A percentile compares a stretch with the other conserved stretches of the same genome.
Conservation (phyloP, 78 protist genomes). For the Diacronema lutheri region DNA sequence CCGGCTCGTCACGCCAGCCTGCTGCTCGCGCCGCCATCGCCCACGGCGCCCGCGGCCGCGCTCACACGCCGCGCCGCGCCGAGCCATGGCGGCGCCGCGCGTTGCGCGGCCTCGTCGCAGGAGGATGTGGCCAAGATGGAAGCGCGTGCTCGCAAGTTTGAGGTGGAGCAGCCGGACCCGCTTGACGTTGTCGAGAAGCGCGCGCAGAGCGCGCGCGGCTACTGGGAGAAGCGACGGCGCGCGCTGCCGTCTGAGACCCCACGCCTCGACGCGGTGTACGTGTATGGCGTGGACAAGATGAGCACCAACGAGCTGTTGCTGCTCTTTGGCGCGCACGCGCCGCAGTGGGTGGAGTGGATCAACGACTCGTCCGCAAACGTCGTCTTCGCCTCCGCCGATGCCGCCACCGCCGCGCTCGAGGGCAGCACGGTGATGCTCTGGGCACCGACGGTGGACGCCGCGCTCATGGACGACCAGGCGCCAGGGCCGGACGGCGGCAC, state of each 20-base stretch:
- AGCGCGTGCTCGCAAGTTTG: too few relatives aligned
- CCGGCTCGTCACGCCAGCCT: too few relatives aligned
- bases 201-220: not conserved
- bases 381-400: not conserved
- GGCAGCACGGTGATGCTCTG: not conserved
- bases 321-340: not conserved
- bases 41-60: too few relatives aligned
- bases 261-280: not conserved
- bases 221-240: slow-evolving; percentile 1
- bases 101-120: too few relatives aligned
- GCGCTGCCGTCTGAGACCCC: not conserved
- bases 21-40: too few relatives aligned
- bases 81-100: too few relatives aligned
- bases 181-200: not conserved
- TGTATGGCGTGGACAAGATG: not conserved
- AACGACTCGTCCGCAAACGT: slow-evolving; percentile 15
- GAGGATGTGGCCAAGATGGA: too few relatives aligned
- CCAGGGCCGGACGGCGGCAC: too few relatives aligned
- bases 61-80: too few relatives aligned
- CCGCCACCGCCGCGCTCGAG: not conserved
- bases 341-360: not conserved
- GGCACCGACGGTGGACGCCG: too few relatives aligned
- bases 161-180: not conserved
- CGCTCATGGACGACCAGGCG: too few relatives aligned
- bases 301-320: not conserved